Conservation (phyloP, 257 asterid genomes). For the Salvia hispanica region DNA sequence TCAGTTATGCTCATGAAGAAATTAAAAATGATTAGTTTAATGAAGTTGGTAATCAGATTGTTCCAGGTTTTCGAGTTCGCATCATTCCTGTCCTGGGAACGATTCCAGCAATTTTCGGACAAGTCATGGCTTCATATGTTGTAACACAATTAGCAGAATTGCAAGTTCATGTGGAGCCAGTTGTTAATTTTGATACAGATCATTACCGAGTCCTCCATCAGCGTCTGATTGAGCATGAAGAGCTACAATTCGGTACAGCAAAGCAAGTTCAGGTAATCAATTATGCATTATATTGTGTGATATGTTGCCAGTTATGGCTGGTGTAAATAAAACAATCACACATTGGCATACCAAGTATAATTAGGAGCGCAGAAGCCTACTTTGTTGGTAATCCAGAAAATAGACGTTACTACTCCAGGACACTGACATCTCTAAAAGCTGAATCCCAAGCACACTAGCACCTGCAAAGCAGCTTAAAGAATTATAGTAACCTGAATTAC, state of each 20-base stretch:
- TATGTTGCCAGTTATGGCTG: not conserved
- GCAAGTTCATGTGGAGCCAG: constrained; percentile 85
- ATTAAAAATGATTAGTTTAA: constrained; percentile 16
- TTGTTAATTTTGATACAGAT: constrained; percentile 82
- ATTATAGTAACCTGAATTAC: not conserved
- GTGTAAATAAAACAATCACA: constrained; percentile 3
- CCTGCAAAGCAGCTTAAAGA: not conserved
- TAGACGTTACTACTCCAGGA: constrained; percentile 1
- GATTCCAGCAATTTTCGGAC: constrained; percentile 97
- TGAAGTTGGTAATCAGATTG: constrained; percentile 60
- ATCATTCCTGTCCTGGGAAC: constrained; percentile 97
- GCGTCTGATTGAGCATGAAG: constrained; percentile 94
- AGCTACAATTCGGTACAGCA: constrained; percentile 77
- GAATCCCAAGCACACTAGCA: not conserved
- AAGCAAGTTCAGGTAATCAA: constrained; percentile 69
- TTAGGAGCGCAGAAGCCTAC: too few relatives aligned
- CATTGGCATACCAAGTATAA: too few relatives aligned
- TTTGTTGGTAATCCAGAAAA: too few relatives aligned
- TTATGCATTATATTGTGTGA: constrained; percentile 25
- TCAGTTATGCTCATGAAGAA: constrained; percentile 16
- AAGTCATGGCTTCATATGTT: constrained; percentile 94
- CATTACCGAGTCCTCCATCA: constrained; percentile 83
- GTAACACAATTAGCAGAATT: constrained; percentile 74
- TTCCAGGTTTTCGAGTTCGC: constrained; percentile 97
- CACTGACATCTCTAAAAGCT: not conserved